Conservation (phyloP, 345 rosid genomes). For the Psidium guajava region DNA sequence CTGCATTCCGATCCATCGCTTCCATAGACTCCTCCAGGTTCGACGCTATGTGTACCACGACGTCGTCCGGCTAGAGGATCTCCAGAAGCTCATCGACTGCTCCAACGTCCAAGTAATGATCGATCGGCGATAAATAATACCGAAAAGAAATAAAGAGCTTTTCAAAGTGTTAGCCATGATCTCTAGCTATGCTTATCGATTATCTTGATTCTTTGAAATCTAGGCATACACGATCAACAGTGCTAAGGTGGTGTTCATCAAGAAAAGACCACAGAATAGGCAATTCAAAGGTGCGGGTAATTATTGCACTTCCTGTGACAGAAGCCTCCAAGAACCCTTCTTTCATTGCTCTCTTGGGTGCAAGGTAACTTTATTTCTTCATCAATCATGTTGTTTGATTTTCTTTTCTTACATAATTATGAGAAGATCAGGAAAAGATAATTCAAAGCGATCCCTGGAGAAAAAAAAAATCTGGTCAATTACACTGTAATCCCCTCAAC, state of each 20-base stretch:
- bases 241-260: constrained; percentile 91
- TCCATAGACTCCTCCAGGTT: constrained; percentile 83
- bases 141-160: background rate
- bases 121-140: background rate
- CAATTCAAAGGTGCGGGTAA: constrained; percentile 91
- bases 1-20: constrained; percentile 77
- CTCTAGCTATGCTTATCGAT: background rate
- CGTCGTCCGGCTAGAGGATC: constrained; percentile 90
- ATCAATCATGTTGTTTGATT: background rate
- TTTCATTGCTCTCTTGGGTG: constrained; percentile 90
- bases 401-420: background rate
- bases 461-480: background rate
- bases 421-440: background rate
- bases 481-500: background rate
- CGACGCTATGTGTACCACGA: constrained; percentile 97
- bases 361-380: constrained; percentile 41
- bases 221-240: constrained; percentile 90
- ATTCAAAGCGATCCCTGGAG: background rate
- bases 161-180: background rate
- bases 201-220: background rate
- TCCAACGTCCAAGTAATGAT: constrained; percentile 71
- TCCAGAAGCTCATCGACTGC: constrained; percentile 85
- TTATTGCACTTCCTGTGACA: constrained; percentile 86
- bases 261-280: constrained; percentile 91
- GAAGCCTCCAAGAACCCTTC: constrained; percentile 91